Percentiles rank a stretch among this genome's conserved stretches.
phyloP scores from a whole-genome alignment of 176 grass and related monocot species.

The Areca catechu region DNA sequence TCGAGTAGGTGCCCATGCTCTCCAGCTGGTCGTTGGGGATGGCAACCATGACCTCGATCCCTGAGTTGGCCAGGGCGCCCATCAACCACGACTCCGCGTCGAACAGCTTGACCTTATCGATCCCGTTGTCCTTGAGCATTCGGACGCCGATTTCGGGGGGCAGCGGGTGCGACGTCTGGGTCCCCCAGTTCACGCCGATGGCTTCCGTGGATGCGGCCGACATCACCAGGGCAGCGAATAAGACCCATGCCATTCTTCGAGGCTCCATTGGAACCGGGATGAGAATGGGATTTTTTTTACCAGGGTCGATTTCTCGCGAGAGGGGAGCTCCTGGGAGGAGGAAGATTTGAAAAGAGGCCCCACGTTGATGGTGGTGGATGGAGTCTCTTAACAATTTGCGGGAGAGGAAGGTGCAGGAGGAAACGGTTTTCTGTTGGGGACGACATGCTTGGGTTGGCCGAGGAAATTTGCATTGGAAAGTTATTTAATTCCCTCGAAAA shows the following conservation, averaged over 20 bases:
- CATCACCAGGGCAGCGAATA: neutral
- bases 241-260: conserved; percentile 15
- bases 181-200: conserved; percentile 79
- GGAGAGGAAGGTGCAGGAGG: too few relatives aligned
- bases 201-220: conserved; percentile 7
- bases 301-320: too few relatives aligned
- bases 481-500: too few relatives aligned
- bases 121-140: conserved; percentile 65
- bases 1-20: conserved; percentile 38
- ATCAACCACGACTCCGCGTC: conserved; percentile 62
- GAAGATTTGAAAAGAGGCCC: too few relatives aligned
- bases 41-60: conserved; percentile 73
- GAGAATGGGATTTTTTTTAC: too few relatives aligned
- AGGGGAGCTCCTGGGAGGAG: too few relatives aligned
- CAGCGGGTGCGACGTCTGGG: conserved; percentile 55
- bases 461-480: too few relatives aligned
- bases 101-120: conserved; percentile 64
- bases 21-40: conserved; percentile 68
- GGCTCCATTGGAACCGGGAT: too few relatives aligned
- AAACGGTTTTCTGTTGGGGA: too few relatives aligned
- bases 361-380: too few relatives aligned
- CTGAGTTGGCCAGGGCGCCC: conserved; percentile 39
- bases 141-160: conserved; percentile 30
- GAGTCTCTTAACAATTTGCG: too few relatives aligned
- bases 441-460: too few relatives aligned